Evolutionary conservation across 2,329 filamentous ascomycete genomes (phyloP).

Genomic region (Cladobotryum mycophilum): DNA sequence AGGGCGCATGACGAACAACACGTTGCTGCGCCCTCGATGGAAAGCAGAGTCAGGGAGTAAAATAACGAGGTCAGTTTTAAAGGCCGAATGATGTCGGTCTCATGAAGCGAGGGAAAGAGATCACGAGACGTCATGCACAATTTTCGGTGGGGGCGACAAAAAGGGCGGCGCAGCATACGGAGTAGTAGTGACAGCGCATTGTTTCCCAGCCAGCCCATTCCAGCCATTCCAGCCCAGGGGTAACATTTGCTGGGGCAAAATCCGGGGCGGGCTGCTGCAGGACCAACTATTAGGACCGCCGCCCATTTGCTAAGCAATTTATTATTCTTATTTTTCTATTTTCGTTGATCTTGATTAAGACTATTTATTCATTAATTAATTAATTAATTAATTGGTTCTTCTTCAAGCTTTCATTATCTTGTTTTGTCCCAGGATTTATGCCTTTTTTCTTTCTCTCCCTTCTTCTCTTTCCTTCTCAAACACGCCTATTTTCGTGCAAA

Average conservation of each 20-base stretch:
- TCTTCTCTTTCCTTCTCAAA: neutral
- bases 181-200: too few relatives aligned
- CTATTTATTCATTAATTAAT: neutral
- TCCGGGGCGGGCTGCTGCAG: constrained; percentile 4
- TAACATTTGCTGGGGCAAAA: constrained; percentile 1
- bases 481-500: neutral
- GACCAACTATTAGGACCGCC: neutral
- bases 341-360: neutral
- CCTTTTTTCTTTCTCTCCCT: too few relatives aligned
- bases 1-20: neutral
- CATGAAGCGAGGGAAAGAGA: constrained; percentile 7
- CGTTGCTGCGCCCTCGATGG: neutral
- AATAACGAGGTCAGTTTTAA: neutral
- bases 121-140: constrained; percentile 11
- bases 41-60: neutral
- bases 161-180: neutral
- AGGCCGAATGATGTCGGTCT: constrained; percentile 2
- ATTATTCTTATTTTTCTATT: too few relatives aligned
- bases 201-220: too few relatives aligned
- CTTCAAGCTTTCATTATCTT: too few relatives aligned
- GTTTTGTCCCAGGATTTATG: too few relatives aligned
- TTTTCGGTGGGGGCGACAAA: constrained; percentile 2
- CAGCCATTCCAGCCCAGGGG: too few relatives aligned
- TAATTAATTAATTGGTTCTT: neutral
- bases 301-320: neutral